These are phyloP conservation scores for Cucurbita pepo DNA, from an alignment of 306 rosid genomes.

Conservation along the genomic window DNA sequence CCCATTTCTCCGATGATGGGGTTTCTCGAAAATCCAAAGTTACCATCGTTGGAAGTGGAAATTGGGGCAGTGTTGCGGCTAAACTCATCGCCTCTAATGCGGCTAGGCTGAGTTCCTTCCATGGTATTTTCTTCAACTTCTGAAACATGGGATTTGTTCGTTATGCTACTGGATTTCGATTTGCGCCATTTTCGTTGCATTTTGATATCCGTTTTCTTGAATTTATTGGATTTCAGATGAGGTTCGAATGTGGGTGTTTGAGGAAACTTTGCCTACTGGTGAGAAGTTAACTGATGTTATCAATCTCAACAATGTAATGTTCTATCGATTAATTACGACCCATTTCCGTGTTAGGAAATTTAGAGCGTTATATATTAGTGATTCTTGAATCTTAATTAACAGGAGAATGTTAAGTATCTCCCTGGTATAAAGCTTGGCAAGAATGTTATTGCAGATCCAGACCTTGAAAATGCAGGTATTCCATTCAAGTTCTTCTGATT, in stretches of 20 bases:
- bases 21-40: constrained; percentile 41
- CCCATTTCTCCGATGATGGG: constrained; percentile 16
- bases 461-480: constrained; percentile 63
- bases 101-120: constrained; percentile 32
- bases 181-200: not conserved
- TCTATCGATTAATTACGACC: not conserved
- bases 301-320: constrained; percentile 56
- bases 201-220: constrained; percentile 10
- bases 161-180: not conserved
- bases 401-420: constrained; percentile 91
- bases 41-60: constrained; percentile 82
- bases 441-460: constrained; percentile 79
- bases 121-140: constrained; percentile 26
- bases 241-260: constrained; percentile 91
- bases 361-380: not conserved
- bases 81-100: constrained; percentile 87
- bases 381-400: not conserved
- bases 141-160: not conserved
- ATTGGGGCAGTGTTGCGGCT: constrained; percentile 91
- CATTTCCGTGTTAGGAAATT: not conserved
- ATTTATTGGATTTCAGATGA: constrained; percentile 41
- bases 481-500: not conserved
- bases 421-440: constrained; percentile 78
- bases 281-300: constrained; percentile 72
- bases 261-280: constrained; percentile 61